Percentiles rank a stretch among this genome's conserved stretches.
These are phyloP conservation scores for Vaccinium myrtillus DNA, from an alignment of 148 eudicot species.

Conservation along the genomic window DNA sequence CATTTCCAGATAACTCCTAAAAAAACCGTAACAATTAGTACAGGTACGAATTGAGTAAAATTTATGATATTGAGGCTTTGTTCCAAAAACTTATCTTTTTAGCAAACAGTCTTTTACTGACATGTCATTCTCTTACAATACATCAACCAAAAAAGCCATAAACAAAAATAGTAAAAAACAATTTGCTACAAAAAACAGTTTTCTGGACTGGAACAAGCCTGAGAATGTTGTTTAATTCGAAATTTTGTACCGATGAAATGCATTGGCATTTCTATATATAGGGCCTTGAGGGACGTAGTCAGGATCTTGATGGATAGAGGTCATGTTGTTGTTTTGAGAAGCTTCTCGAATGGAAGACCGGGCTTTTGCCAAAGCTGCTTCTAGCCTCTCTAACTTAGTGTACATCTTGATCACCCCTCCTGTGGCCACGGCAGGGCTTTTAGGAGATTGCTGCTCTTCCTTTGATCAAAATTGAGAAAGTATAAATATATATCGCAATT, in stretches of 20 bases:
- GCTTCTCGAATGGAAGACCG: constrained; percentile 33
- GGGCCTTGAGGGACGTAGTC: constrained; percentile 45
- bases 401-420: not conserved
- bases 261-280: constrained; percentile 38
- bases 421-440: not conserved
- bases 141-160: too few species aligned
- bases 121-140: too few species aligned
- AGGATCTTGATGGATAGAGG: constrained; percentile 25
- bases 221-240: too few species aligned
- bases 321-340: constrained; percentile 24
- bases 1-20: constrained; percentile 71
- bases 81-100: too few species aligned
- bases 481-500: not conserved
- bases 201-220: too few species aligned
- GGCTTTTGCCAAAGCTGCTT: constrained; percentile 33
- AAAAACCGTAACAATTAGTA: not conserved
- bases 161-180: not conserved
- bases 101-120: too few species aligned
- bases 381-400: constrained; percentile 20
- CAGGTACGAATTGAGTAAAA: not conserved
- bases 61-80: not conserved
- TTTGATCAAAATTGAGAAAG: not conserved
- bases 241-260: constrained; percentile 38
- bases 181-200: too few species aligned
- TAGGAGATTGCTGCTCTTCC: constrained; percentile 3